These are phyloP conservation scores for Puccinia horiana DNA, from an alignment of 1,284 basidiomycete species.

Conservation along the genomic window DNA sequence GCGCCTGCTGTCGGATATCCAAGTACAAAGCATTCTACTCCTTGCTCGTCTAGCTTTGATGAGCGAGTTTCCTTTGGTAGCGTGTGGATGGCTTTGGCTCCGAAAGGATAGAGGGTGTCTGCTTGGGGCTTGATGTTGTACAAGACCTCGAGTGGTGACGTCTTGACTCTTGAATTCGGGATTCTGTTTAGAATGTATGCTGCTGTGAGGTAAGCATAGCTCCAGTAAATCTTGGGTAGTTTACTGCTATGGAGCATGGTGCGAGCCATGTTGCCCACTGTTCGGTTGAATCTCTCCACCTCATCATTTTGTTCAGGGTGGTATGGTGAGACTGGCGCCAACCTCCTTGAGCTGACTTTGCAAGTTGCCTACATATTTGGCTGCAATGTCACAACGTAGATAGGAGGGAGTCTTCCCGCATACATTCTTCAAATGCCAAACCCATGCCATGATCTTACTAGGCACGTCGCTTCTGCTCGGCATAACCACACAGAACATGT, in stretches of 20 bases:
- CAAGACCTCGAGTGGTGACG: not conserved
- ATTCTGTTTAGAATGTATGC: not conserved
- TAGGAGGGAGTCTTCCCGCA: not conserved
- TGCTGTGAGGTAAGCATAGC: no score
- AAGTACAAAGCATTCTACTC: not conserved
- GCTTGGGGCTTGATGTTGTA: no score
- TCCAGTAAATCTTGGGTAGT: no score
- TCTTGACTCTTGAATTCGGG: not conserved
- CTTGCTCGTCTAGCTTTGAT: not conserved
- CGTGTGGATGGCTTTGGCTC: not conserved
- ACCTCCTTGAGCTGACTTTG: not conserved
- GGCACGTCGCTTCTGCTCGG: not conserved
- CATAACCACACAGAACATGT: not conserved
- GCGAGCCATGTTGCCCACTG: not conserved
- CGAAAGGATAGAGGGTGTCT: no score
- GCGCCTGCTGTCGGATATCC: not conserved
- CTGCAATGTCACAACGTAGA: not conserved
- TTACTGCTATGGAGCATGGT: not conserved
- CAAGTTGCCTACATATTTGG: not conserved
- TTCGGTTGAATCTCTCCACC: not conserved
- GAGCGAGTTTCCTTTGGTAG: not conserved
- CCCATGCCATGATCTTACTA: not conserved
- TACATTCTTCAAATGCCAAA: not conserved
- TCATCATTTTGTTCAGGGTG: not conserved
- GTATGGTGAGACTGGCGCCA: not conserved